Conservation (phyloP, 208 protist genomes). For the Trypanosoma conorhini region DNA sequence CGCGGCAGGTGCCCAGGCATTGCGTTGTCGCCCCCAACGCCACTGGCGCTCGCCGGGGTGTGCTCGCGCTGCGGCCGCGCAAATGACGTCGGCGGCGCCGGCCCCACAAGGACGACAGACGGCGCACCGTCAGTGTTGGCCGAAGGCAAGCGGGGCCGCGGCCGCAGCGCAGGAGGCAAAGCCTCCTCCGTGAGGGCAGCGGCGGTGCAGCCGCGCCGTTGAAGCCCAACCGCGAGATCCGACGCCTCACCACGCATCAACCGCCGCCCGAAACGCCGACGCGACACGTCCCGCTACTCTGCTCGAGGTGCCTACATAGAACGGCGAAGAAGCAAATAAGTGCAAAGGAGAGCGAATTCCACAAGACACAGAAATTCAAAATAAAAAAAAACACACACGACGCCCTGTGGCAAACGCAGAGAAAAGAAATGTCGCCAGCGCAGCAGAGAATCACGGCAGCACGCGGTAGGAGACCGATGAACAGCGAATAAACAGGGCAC, state of each 20-base stretch:
- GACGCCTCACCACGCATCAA: not conserved
- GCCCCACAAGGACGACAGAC: constrained; percentile 13
- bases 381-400: too few species aligned
- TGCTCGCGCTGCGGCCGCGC: not conserved
- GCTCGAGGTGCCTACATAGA: not conserved
- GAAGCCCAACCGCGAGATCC: not conserved
- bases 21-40: not conserved
- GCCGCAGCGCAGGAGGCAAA: not conserved
- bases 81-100: not conserved
- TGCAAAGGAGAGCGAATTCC: not conserved
- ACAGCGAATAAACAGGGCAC: too few species aligned
- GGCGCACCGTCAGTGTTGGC: not conserved
- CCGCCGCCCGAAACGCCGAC: not conserved
- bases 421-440: too few species aligned
- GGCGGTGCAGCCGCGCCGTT: not conserved
- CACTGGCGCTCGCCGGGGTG: not conserved
- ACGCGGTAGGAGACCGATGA: too few species aligned
- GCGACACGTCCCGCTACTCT: not conserved
- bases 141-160: not conserved
- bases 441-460: too few species aligned
- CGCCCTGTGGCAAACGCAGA: too few species aligned
- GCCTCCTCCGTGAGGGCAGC: not conserved
- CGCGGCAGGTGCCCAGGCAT: not conserved
- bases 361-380: not conserved
- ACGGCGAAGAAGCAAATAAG: not conserved